Percentiles rank a stretch among this genome's conserved stretches.
phyloP scores from a whole-genome alignment of 495 filamentous ascomycete species.

The Aspergillus ostianus region DNA sequence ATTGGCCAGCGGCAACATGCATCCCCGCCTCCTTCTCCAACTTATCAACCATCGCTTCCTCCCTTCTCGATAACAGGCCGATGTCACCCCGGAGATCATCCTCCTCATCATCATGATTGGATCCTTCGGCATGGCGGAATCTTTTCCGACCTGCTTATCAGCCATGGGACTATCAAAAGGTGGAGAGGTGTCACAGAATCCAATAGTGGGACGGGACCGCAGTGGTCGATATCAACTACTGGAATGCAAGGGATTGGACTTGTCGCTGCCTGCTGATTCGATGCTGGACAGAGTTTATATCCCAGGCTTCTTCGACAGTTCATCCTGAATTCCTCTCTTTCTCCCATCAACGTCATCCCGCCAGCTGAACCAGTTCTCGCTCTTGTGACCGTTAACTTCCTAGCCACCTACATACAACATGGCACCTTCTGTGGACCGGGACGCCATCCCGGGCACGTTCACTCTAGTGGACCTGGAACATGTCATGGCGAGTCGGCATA shows the following conservation, averaged over 20 bases:
- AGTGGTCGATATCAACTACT: not conserved
- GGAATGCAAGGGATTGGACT: not conserved
- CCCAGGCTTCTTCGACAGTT: not conserved
- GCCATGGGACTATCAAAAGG: not conserved
- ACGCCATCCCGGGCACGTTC: conserved; percentile 52
- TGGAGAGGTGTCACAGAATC: not conserved
- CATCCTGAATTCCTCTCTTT: not conserved
- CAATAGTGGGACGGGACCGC: too few species aligned
- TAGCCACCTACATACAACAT: conserved; percentile 14
- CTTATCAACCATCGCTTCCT: not conserved
- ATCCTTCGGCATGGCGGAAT: not conserved
- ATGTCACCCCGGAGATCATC: too few species aligned
- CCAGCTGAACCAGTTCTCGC: not conserved
- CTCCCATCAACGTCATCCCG: not conserved
- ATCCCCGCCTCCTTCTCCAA: not conserved
- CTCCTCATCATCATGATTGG: not conserved
- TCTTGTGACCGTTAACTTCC: not conserved
- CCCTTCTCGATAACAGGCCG: not conserved
- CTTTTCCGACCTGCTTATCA: not conserved
- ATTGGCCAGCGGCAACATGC: not conserved
- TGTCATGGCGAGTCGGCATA: conserved; percentile 43
- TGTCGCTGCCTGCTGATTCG: not conserved
- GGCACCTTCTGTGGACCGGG: conserved; percentile 37
- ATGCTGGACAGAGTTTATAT: not conserved
- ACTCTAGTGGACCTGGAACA: conserved; percentile 54